phyloP scores from a whole-genome alignment of 148 eudicot species.

The Chenopodium formosanum region DNA sequence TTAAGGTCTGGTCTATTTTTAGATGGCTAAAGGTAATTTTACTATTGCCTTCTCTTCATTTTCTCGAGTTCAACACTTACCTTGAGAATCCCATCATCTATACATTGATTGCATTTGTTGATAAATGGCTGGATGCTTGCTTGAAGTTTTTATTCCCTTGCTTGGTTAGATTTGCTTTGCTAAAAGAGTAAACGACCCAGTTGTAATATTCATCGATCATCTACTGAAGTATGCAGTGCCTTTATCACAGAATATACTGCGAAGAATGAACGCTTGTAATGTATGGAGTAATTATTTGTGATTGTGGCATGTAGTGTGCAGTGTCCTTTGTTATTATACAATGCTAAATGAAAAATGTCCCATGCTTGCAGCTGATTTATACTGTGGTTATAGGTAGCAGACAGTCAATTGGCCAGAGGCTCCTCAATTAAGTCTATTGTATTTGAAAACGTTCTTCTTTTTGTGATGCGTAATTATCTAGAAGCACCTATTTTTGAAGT shows the following conservation, averaged over 20 bases:
- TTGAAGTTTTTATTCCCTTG: neutral
- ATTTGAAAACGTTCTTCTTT: neutral
- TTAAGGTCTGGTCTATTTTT: neutral
- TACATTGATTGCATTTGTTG: neutral
- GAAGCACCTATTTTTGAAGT: neutral
- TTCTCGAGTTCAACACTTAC: neutral
- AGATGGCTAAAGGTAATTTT: constrained; percentile 1
- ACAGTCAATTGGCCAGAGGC: neutral
- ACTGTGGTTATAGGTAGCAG: neutral
- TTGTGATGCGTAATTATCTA: neutral
- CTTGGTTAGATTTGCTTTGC: neutral
- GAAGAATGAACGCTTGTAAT: neutral
- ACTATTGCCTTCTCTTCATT: constrained; percentile 4
- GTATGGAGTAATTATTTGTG: too few relatives aligned
- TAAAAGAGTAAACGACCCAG: neutral
- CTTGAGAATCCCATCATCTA: neutral
- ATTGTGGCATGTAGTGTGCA: neutral
- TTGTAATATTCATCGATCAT: neutral
- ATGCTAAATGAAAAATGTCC: neutral
- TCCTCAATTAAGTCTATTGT: neutral
- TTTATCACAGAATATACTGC: neutral
- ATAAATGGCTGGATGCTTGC: neutral
- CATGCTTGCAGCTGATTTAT: neutral
- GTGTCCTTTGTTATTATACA: neutral
- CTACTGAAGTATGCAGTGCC: neutral